A percentile compares a stretch with the other conserved stretches of the same genome.
These are phyloP conservation scores for Chionographis japonica DNA, from an alignment of 106 monocot genomes.

Conservation along the genomic window DNA sequence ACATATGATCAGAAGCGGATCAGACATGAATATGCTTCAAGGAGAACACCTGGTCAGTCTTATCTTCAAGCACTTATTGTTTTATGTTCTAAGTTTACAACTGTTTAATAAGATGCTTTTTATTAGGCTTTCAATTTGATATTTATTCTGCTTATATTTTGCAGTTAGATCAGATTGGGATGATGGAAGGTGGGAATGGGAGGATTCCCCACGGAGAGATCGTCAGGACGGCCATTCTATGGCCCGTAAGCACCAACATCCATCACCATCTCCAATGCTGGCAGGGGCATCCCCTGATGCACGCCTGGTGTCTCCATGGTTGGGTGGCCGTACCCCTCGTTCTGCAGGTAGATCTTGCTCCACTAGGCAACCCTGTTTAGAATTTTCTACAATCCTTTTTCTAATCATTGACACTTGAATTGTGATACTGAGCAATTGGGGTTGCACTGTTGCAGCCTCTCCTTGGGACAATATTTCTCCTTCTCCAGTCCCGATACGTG, in stretches of 20 bases:
- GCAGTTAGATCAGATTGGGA: slow-evolving; percentile 82
- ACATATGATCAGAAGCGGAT: slow-evolving; percentile 30
- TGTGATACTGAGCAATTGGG: background rate
- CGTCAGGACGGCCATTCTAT: slow-evolving; percentile 38
- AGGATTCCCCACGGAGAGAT: slow-evolving; percentile 75
- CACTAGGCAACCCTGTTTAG: background rate
- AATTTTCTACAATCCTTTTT: background rate
- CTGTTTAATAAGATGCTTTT: background rate
- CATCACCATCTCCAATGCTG: slow-evolving; percentile 84
- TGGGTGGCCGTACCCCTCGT: slow-evolving; percentile 75
- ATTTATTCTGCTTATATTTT: slow-evolving; percentile 9
- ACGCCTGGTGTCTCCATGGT: slow-evolving; percentile 88
- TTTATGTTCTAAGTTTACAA: background rate
- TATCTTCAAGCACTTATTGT: background rate
- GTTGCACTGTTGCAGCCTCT: slow-evolving; percentile 39
- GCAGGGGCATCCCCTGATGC: slow-evolving; percentile 82
- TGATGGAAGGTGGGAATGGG: slow-evolving; percentile 85
- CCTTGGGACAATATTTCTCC: slow-evolving; percentile 85
- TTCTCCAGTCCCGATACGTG: slow-evolving; percentile 84
- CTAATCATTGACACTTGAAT: background rate
- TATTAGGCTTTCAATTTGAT: background rate
- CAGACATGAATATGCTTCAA: slow-evolving; percentile 38
- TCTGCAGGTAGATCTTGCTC: slow-evolving; percentile 33
- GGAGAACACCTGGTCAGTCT: slow-evolving; percentile 47
- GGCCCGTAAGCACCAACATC: slow-evolving; percentile 23